Evolutionary conservation across 306 rosid species (phyloP).

Genomic region (Cucurbita argyrosperma): DNA sequence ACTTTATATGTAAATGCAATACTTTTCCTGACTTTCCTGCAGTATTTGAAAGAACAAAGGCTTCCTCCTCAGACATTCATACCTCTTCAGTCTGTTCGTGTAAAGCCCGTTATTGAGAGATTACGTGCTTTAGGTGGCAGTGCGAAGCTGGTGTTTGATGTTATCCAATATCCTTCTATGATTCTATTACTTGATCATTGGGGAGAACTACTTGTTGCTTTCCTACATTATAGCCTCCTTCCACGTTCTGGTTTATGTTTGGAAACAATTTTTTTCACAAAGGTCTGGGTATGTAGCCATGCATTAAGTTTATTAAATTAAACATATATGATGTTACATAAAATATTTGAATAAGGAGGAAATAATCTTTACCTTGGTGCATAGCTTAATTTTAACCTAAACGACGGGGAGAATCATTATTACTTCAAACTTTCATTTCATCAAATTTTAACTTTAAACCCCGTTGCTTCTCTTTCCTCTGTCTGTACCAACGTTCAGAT

Average conservation of each 20-base stretch:
- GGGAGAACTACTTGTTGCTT: background rate
- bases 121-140: conserved; percentile 77
- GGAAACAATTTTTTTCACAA: background rate
- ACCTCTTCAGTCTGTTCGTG: conserved; percentile 92
- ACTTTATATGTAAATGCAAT: conserved; percentile 7
- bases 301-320: background rate
- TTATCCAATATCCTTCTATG: conserved; percentile 81
- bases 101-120: conserved; percentile 86
- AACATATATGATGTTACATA: background rate
- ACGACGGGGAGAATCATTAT: background rate
- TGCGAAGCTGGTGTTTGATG: conserved; percentile 79
- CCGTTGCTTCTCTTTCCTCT: background rate
- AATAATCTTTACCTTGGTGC: background rate
- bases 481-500: background rate
- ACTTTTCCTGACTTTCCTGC: conserved; percentile 21
- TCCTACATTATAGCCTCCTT: background rate
- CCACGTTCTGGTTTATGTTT: background rate
- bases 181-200: background rate
- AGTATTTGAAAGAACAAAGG: conserved; percentile 99
- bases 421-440: background rate
- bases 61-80: conserved; percentile 99
- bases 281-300: background rate
- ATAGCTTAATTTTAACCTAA: background rate
- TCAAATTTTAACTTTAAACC: background rate
- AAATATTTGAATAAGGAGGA: background rate